Percentiles rank a stretch among this genome's conserved stretches.
Evolutionary conservation across 1,284 basidiomycete species (phyloP).

Genomic region (Tilletia setariae): DNA sequence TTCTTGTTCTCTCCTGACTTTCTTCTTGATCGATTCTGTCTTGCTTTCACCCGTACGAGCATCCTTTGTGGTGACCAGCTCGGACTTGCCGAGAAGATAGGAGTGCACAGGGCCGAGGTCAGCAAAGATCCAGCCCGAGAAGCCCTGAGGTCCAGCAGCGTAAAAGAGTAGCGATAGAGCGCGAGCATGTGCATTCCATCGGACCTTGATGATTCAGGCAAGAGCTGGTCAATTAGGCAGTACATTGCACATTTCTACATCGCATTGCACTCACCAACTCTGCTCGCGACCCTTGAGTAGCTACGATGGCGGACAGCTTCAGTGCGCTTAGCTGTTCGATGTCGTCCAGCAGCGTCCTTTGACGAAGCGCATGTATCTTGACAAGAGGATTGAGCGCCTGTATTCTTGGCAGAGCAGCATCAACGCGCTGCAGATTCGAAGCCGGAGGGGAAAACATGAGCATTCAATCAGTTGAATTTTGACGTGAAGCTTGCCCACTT

Average conservation of each 20-base stretch:
- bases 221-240: not conserved
- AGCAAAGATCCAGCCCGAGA: conserved; percentile 88
- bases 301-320: conserved; percentile 53
- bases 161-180: conserved; percentile 63
- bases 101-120: conserved; percentile 76
- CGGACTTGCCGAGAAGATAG: conserved; percentile 69
- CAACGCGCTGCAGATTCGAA: conserved; percentile 66
- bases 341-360: conserved; percentile 32
- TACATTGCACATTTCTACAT: not conserved
- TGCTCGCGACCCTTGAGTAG: conserved; percentile 55
- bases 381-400: conserved; percentile 90
- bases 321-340: conserved; percentile 51
- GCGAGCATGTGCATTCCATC: conserved; percentile 73
- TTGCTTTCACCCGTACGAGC: conserved; percentile 18
- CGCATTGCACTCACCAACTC: conserved; percentile 63
- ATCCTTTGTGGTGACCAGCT: not conserved
- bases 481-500: not conserved
- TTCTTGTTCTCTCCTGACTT: conserved; percentile 3
- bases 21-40: conserved; percentile 50
- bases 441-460: too few relatives aligned
- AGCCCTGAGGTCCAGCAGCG: conserved; percentile 81
- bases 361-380: conserved; percentile 67
- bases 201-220: conserved; percentile 61
- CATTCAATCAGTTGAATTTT: too few relatives aligned
- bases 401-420: conserved; percentile 75